Evolutionary conservation across 805 yeast species (phyloP), one percentile per base, ranked within the genome.

Genomic region (Yarrowia osloensis): DNA sequence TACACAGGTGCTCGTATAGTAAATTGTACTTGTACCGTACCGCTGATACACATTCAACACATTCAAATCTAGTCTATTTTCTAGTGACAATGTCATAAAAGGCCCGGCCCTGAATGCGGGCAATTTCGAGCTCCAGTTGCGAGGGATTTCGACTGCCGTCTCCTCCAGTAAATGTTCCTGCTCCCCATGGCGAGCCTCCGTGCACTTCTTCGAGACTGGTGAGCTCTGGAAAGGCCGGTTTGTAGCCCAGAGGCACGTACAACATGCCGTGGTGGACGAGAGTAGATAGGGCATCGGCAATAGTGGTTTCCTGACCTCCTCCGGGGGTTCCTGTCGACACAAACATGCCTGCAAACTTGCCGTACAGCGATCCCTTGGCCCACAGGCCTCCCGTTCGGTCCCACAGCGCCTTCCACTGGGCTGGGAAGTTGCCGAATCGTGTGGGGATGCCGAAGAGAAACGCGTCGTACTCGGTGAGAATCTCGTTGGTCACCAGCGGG

Each of bases 131-230:
- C 77, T 91, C 97, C 68, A 88, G 78, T 19, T 79, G 82, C 46
- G 86, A 72, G 28, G 91, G 88, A 71, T 80, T 79, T 80, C 96
- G 86, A 12, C 89, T 84, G 66, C 96, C 96, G 74, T 88, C 94
- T 61, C 82, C 81, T 65, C 86, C 90, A 31, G 96, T 91, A 73
- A 83, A 81, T 42, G 90, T 79, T 71, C 96, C 96, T 35, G 96
- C 88, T 77, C 96, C 97, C 91, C 92, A 91, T 47, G 96, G 85
- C 21, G 92, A 84, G 67, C 89, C 90, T 71, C 96, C 96, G 74
- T 88, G 96, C 55, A 85, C 82, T 78, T 89, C 91, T 2, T 82
- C 84, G 44, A 87, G 73, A 77, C 81, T 81, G 44, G 89, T 78
- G 70, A 87, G 73, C 70, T 82, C 82, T 6, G 82, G 81, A 77